phyloP scores from a whole-genome alignment of 208 protist genomes.

The Acanthamoeba healyi region DNA sequence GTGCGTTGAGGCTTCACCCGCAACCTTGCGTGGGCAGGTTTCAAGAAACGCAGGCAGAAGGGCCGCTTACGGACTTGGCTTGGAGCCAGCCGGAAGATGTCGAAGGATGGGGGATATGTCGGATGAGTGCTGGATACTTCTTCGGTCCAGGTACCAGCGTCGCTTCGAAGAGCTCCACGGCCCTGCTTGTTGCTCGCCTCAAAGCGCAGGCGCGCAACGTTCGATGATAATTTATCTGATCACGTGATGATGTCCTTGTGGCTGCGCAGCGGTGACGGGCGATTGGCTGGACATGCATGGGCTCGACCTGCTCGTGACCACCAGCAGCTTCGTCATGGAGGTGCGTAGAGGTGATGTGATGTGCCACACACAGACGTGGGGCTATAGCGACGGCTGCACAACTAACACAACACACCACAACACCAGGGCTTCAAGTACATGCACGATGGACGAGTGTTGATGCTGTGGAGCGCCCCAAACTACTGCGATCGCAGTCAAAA shows the following conservation, averaged over 20 bases:
- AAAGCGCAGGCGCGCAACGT: no score
- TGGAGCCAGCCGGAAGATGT: conserved; percentile 97
- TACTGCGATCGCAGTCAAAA: conserved; percentile 99
- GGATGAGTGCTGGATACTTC: conserved; percentile 89
- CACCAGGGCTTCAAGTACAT: conserved; percentile 97
- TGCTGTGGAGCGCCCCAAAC: conserved; percentile 99
- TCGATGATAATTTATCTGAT: no score
- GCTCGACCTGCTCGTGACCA: neutral
- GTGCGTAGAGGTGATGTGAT: neutral
- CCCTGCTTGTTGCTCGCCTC: no score
- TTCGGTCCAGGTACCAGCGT: conserved; percentile 86
- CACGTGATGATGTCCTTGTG: no score
- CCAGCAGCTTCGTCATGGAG: neutral
- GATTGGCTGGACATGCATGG: neutral
- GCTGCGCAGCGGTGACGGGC: neutral
- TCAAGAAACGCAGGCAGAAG: conserved; percentile 87
- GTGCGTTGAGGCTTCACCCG: neutral
- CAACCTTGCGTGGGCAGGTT: neutral
- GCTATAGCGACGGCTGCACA: no score
- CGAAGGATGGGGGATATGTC: conserved; percentile 60
- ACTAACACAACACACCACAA: neutral
- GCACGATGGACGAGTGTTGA: conserved; percentile 98
- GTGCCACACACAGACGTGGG: no score
- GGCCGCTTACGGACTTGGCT: conserved; percentile 97
- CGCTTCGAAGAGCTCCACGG: no score